Evolutionary conservation across 805 yeast species (phyloP).

Genomic region (Nakazawaea wickerhamii): DNA sequence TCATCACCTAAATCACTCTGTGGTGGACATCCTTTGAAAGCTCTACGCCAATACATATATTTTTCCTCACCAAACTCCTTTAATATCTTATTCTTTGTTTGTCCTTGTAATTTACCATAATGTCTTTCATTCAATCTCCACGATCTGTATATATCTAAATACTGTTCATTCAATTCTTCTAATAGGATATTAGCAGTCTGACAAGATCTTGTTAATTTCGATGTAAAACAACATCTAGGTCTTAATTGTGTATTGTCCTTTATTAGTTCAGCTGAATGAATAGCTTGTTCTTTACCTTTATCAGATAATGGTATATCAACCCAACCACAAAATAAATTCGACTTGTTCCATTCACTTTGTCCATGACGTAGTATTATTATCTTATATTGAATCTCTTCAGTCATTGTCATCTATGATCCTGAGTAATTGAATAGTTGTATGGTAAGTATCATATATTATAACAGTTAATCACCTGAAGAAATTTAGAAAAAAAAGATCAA

Average conservation of each 20-base stretch:
- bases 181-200: constrained; percentile 69
- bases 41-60: constrained; percentile 77
- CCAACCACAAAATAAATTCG: constrained; percentile 82
- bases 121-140: constrained; percentile 45
- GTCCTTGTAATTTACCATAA: constrained; percentile 79
- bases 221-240: constrained; percentile 64
- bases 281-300: constrained; percentile 65
- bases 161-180: constrained; percentile 46
- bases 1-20: constrained; percentile 32
- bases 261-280: constrained; percentile 55
- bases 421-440: too few species aligned
- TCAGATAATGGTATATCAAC: constrained; percentile 66
- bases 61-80: constrained; percentile 63
- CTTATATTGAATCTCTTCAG: constrained; percentile 19
- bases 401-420: neutral
- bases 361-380: constrained; percentile 74
- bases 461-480: too few species aligned
- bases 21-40: constrained; percentile 70
- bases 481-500: too few species aligned
- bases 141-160: constrained; percentile 48
- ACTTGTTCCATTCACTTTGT: constrained; percentile 73
- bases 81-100: constrained; percentile 62
- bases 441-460: too few species aligned
- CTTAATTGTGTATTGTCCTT: constrained; percentile 34
- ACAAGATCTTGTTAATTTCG: constrained; percentile 67